Base-by-base conservation (phyloP, 2,329 filamentous ascomycete species). In the Clarireedia monteithiana region DNA sequence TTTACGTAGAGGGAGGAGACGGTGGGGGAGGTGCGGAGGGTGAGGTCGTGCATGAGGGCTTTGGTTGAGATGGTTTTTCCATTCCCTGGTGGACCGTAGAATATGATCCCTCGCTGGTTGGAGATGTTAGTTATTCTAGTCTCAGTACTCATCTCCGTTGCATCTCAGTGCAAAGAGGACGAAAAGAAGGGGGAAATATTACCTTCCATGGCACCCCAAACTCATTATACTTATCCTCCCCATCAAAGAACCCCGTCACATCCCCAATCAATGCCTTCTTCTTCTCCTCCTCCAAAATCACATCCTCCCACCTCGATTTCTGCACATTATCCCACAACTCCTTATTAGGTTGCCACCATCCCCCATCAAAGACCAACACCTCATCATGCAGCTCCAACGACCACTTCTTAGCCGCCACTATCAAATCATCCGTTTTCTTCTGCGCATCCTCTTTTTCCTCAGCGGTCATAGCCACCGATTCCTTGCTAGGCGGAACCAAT, bases 31-130 rank as follows among this genome's bases (percentile, higher is more conserved):
- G 76, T 72, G 20, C 77, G 74, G 20, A 75, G 69, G 61, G 80
- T 83, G 0, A 88, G 74, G 57, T 75, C 77, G 62, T 85, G 77
- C 82, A 88, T 87, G 63, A 83, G 80, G 0, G 85, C 84, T 70
- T 87, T 87, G 71, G 87, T 83, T 36, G 78, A 82, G 62, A 87
- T 85, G 0, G 84, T 88, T 71, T 88, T 88, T 10, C 84, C 85
- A 58, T 87, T 88, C 58, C 78, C 78, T 10, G 20, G 20, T 20
- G 20, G 20, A 20, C 20, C 20, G 2, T 20, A 20, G 2, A 20
- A 2, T 20, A 20, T 20, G 20, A 20, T 20, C 0, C 20, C 20
- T 20, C 20, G 20, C 20, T 20, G 20, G 2, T 20, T 2, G 27
- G 7, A 30, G 6, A 0, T 34, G 36, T 51, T 17, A 42, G 49